Base-by-base conservation (phyloP, 129 eudicot genomes). In the Saussurea involucrata region DNA sequence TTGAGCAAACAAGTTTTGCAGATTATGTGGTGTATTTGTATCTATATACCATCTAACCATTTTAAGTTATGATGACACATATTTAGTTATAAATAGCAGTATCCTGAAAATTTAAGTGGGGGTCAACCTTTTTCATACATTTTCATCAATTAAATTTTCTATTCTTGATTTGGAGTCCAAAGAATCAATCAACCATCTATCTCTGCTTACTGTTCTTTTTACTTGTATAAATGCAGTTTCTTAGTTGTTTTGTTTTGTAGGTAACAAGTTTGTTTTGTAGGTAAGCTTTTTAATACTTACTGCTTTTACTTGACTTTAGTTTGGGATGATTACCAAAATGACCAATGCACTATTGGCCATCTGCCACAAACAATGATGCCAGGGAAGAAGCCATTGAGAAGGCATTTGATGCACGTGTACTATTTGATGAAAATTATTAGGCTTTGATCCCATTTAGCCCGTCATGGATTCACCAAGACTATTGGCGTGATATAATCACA, bases 211-310 rank as follows among this genome's bases (percentile, higher is more conserved):
- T 40, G 49, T 40, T 11, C 10, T 40, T 40, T 10, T 27, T 11
- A 40, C 49, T 40, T 10, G 0, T 40, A 40, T 40, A 40, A 40
- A 40, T 40, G 49, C 3, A 40, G n/a, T 40, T 40, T 40, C 61
- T 15, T 49, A 49, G 60, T 49, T 49, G 21, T n/a, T n/a, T n/a
- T n/a, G n/a, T n/a, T n/a, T n/a, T n/a, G n/a, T n/a, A n/a, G n/a
- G 65, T 22, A 78, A 87, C 80, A 57, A 46, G 65, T 66, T 83
- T 78, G 74, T 75, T 81, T 53, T 40, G 77, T 76, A 84, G 88
- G 90, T 87, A 84, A 60, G 70, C 46, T 80, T 55, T 25, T 27
- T 2, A 10, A 36, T 24, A 34, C 24, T 28, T 40, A 44, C 64
- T 60, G 66, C 25, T 40, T 76, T 71, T 71, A 69, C n/a, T 61